Base-by-base conservation (phyloP, 2,329 filamentous ascomycete genomes). In the Exophiala calicioides region DNA sequence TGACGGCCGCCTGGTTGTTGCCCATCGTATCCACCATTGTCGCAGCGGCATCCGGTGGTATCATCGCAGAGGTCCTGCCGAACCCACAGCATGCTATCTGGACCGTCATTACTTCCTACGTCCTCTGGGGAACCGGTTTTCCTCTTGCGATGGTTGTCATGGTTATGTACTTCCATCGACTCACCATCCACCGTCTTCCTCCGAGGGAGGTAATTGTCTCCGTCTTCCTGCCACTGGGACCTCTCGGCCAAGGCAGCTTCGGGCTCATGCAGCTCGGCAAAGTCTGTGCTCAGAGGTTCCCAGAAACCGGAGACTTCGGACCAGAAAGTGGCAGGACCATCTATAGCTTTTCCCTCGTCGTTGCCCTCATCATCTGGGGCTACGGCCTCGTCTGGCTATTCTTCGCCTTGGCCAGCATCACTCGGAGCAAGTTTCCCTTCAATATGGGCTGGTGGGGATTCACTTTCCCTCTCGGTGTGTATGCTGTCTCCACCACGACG, bases 11-110 rank as follows among this genome's bases (percentile, higher is more conserved):
- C 0, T 80, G 81, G 58, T 71, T 86, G 4, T 70, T 88, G 2
- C 83, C 84, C 4, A 84, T 86, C 15, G 81, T 85, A 1, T 77
- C 82, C 0, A 76, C 80, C 2, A 78, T 87, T 26, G 82, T 88
- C 40, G 81, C 81, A 1, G 73, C 84, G 0, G 80, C 80, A 1
- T 76, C 79, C 0, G 84, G 85, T 3, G 80, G 77, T n/a, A 69
- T 84, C 43, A 71, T 87, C 1, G 81, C 84, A 4, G 72, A 74
- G n/a, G 70, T 77, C n/a, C 71, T 88, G 0, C 53, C 47, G 3
- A 68, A 82, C 53, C 65, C 67, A 1, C 63, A 72, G 13, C 74
- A 81, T 54, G 80, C 80, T 3, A 62, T 85, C 15, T 76, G 75
- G 27, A 88, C 84, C 0, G 59, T 88, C 16, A 67, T 86, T n/a